These are phyloP conservation scores for Alternaria atra DNA, from an alignment of 2,329 filamentous ascomycete genomes.

Conservation along the genomic window DNA sequence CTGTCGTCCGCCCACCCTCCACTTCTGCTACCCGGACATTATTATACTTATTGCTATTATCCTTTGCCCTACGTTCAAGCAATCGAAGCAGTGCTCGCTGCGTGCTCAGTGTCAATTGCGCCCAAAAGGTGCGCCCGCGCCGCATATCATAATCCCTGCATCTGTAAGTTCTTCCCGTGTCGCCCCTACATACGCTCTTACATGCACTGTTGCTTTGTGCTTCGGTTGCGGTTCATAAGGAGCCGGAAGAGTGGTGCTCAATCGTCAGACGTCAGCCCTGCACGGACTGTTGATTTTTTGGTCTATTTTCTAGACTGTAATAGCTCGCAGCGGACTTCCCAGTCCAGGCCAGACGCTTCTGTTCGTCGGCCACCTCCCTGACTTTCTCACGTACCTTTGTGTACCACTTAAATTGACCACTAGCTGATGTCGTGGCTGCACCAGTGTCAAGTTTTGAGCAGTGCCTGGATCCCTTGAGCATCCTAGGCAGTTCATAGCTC, in stretches of 20 bases:
- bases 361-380: slow-evolving; percentile 35
- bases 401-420: slow-evolving; percentile 40
- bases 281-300: slow-evolving; percentile 50
- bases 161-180: slow-evolving; percentile 42
- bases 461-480: slow-evolving; percentile 40
- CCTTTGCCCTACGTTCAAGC: slow-evolving; percentile 34
- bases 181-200: slow-evolving; percentile 34
- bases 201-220: slow-evolving; percentile 39
- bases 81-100: slow-evolving; percentile 31
- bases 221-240: slow-evolving; percentile 46
- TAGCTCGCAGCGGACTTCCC: slow-evolving; percentile 44
- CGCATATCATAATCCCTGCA: slow-evolving; percentile 38
- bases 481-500: slow-evolving; percentile 37
- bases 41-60: slow-evolving; percentile 45
- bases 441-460: slow-evolving; percentile 36
- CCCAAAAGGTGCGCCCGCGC: slow-evolving; percentile 39
- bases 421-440: slow-evolving; percentile 46
- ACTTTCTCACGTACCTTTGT: slow-evolving; percentile 42
- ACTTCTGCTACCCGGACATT: slow-evolving; percentile 38
- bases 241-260: slow-evolving; percentile 46
- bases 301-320: slow-evolving; percentile 45
- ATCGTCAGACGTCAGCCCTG: slow-evolving; percentile 52
- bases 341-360: slow-evolving; percentile 47
- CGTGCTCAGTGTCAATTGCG: slow-evolving; percentile 37
- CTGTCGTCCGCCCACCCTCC: slow-evolving; percentile 34